Percentiles rank a stretch among this genome's conserved stretches.
phyloP scores from a whole-genome alignment of 2,329 filamentous ascomycete genomes.

The Aphanocladium album region DNA sequence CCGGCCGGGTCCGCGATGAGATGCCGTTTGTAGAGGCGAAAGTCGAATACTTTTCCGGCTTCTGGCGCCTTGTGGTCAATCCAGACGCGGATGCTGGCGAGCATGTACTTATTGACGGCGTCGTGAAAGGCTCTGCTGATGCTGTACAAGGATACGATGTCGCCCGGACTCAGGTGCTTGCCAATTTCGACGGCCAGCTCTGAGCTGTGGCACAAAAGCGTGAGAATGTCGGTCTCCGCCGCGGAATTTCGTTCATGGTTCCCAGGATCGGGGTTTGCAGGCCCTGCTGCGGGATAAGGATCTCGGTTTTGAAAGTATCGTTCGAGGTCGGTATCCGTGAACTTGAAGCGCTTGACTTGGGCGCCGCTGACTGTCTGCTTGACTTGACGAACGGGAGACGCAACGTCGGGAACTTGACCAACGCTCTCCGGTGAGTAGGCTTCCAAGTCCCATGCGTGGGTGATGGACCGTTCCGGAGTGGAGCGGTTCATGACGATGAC shows the following conservation, averaged over 20 bases:
- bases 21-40: constrained; percentile 51
- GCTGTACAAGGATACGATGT: constrained; percentile 60
- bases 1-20: constrained; percentile 57
- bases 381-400: constrained; percentile 15
- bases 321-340: constrained; percentile 22
- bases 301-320: constrained; percentile 26
- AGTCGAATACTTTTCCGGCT: constrained; percentile 54
- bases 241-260: too few relatives aligned
- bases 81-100: constrained; percentile 53
- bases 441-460: neutral
- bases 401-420: neutral
- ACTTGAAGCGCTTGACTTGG: constrained; percentile 24
- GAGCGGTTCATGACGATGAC: neutral
- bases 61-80: constrained; percentile 49
- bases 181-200: constrained; percentile 53
- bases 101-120: constrained; percentile 54
- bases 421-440: neutral
- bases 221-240: constrained; percentile 42
- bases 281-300: constrained; percentile 21
- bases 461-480: neutral
- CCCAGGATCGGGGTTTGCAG: neutral
- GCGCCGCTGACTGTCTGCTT: constrained; percentile 12
- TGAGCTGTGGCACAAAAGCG: constrained; percentile 36
- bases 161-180: constrained; percentile 46
- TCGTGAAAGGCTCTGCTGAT: constrained; percentile 59